phyloP scores from a whole-genome alignment of 768 basidiomycete species.

The Suillus decipiens region DNA sequence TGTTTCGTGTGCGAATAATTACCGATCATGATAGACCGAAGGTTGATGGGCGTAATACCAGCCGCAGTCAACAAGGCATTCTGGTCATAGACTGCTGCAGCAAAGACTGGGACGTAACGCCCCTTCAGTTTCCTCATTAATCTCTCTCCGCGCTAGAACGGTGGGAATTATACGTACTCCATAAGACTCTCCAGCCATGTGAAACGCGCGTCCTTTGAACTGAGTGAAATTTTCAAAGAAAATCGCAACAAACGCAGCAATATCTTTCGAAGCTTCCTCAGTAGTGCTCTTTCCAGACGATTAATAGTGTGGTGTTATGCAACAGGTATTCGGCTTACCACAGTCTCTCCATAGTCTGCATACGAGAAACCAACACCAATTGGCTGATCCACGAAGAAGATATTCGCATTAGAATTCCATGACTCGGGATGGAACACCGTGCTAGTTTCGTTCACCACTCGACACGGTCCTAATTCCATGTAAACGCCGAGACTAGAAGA shows the following conservation, averaged over 20 bases:
- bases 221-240: constrained; percentile 75
- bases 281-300: constrained; percentile 49
- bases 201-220: constrained; percentile 67
- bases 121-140: constrained; percentile 35
- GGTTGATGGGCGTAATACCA: constrained; percentile 51
- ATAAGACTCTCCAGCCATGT: constrained; percentile 62
- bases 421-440: constrained; percentile 58
- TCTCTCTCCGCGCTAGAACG: not conserved
- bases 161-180: constrained; percentile 37
- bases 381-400: constrained; percentile 50
- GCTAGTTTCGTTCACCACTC: constrained; percentile 50
- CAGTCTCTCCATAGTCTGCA: constrained; percentile 42
- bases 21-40: constrained; percentile 54
- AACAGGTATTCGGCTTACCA: constrained; percentile 30
- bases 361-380: constrained; percentile 49
- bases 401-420: constrained; percentile 65
- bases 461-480: constrained; percentile 78
- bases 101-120: constrained; percentile 53
- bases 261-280: constrained; percentile 67
- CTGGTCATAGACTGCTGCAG: constrained; percentile 49
- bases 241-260: constrained; percentile 68
- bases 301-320: constrained; percentile 6
- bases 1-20: constrained; percentile 6
- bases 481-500: constrained; percentile 65
- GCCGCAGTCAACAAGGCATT: constrained; percentile 42